These are phyloP conservation scores for Lathyrus oleraceus DNA, from an alignment of 306 rosid genomes.

Conservation along the genomic window DNA sequence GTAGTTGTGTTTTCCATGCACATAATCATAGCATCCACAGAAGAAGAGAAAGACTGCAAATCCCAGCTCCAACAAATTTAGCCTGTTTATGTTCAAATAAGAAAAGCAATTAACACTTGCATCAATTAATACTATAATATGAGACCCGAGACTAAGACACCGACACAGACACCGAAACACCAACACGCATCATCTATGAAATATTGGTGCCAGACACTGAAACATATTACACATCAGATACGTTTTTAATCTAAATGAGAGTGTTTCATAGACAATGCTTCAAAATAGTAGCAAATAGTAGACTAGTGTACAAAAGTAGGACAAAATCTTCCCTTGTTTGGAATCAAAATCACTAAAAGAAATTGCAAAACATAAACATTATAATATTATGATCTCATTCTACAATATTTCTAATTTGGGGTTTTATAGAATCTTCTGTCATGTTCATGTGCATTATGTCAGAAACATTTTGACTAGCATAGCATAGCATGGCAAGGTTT, in stretches of 20 bases:
- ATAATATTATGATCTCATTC: conserved; percentile 5
- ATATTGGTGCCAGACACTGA: neutral
- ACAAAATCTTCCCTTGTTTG: neutral
- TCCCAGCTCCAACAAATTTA: conserved; percentile 84
- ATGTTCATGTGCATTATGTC: conserved; percentile 33
- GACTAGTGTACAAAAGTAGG: conserved; percentile 2
- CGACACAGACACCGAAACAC: no score
- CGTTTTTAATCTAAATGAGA: neutral
- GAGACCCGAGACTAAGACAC: no score
- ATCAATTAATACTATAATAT: no score
- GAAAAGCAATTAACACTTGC: neutral
- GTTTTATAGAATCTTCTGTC: conserved; percentile 24
- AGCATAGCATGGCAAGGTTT: conserved; percentile 12
- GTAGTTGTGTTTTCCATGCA: conserved; percentile 89
- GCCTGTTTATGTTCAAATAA: conserved; percentile 49
- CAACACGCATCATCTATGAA: neutral
- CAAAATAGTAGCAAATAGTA: neutral
- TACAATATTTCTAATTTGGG: conserved; percentile 23
- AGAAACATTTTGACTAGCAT: conserved; percentile 25
- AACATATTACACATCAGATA: neutral
- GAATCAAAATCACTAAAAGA: neutral
- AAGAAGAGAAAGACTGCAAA: conserved; percentile 85
- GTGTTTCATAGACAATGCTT: neutral
- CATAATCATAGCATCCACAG: conserved; percentile 95
- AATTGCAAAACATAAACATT: neutral